Percentiles rank a stretch among this genome's conserved stretches.
phyloP scores from a whole-genome alignment of 306 rosid species.

The Begonia masoniana region DNA sequence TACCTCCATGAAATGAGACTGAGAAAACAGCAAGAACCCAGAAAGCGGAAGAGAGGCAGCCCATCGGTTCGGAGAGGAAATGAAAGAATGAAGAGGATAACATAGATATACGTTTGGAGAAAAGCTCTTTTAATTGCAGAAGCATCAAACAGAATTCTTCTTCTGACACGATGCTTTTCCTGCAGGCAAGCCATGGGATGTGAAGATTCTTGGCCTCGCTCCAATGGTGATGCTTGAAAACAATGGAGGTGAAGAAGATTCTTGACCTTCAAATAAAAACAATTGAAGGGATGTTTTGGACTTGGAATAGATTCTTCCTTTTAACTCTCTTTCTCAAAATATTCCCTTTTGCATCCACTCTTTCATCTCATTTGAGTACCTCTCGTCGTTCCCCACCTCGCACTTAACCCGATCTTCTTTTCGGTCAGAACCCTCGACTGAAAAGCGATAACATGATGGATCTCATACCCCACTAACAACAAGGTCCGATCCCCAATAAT shows the following conservation, averaged over 20 bases:
- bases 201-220: constrained; percentile 53
- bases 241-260: constrained; percentile 9
- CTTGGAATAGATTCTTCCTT: constrained; percentile 73
- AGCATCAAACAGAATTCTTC: constrained; percentile 5
- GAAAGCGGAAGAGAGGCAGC: constrained; percentile 27
- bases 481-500: too few species aligned
- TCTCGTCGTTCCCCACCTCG: neutral
- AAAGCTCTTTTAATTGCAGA: constrained; percentile 26
- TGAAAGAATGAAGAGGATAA: constrained; percentile 7
- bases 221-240: constrained; percentile 21
- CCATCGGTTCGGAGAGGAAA: constrained; percentile 24
- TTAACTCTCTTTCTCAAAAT: constrained; percentile 26
- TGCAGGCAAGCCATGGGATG: constrained; percentile 27
- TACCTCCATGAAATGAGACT: constrained; percentile 33
- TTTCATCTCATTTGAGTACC: neutral
- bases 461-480: too few species aligned
- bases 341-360: constrained; percentile 21
- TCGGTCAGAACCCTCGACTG: too few species aligned
- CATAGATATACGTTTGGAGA: too few species aligned
- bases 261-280: constrained; percentile 8
- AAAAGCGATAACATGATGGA: too few species aligned
- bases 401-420: too few species aligned
- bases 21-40: constrained; percentile 33
- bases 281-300: constrained; percentile 14
- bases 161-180: constrained; percentile 43